Conservation (phyloP, 192 early-diverging fungal genomes). For the Spizellomyces sp. region DNA sequence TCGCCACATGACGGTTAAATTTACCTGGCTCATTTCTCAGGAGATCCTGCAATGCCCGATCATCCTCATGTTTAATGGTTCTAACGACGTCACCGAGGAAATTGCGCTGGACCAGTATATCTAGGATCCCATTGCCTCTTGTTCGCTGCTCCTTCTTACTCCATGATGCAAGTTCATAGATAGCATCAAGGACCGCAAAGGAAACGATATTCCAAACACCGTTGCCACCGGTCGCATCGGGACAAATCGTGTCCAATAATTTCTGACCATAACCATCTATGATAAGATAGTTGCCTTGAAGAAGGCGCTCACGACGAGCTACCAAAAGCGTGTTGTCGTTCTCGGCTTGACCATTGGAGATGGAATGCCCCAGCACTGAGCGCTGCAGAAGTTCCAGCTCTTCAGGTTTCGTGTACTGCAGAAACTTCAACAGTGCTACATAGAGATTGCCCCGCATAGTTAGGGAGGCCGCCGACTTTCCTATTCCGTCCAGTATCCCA, state of each 20-base stretch:
- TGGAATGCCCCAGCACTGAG: neutral
- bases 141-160: neutral
- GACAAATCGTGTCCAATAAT: slow-evolving; percentile 71
- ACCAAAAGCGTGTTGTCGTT: neutral
- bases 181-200: slow-evolving; percentile 72
- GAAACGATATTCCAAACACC: slow-evolving; percentile 86
- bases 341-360: neutral
- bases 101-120: slow-evolving; percentile 48
- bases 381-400: neutral
- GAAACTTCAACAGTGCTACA: slow-evolving; percentile 69
- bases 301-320: slow-evolving; percentile 10
- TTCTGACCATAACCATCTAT: slow-evolving; percentile 59
- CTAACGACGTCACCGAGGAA: slow-evolving; percentile 52
- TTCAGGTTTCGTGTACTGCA: slow-evolving; percentile 61
- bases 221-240: slow-evolving; percentile 82
- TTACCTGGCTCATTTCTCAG: slow-evolving; percentile 37
- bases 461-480: slow-evolving; percentile 57
- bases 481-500: slow-evolving; percentile 63
- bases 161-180: slow-evolving; percentile 49
- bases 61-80: slow-evolving; percentile 41
- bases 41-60: slow-evolving; percentile 36
- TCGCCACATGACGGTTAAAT: neutral
- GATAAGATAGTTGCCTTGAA: slow-evolving; percentile 27
- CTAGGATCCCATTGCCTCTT: slow-evolving; percentile 34
- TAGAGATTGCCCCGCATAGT: slow-evolving; percentile 80